A percentile compares a stretch with the other conserved stretches of the same genome.
These are phyloP conservation scores for Phytophthora cryptogea DNA, from an alignment of 352 stramenopile genomes.

Conservation along the genomic window DNA sequence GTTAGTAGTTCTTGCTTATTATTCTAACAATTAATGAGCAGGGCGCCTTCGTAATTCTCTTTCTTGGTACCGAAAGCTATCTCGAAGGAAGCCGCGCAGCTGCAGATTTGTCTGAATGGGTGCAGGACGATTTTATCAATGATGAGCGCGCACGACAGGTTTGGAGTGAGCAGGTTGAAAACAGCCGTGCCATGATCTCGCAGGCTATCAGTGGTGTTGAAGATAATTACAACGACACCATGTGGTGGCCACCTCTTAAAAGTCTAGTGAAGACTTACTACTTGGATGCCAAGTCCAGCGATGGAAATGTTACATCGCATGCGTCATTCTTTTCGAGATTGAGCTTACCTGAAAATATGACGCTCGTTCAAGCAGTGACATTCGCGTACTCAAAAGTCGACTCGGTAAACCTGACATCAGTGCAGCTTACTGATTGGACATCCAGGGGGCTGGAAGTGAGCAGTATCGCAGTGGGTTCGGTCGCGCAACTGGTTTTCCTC, in stretches of 20 bases:
- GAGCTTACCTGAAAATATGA: conserved; percentile 83
- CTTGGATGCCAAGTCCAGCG: conserved; percentile 62
- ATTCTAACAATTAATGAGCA: conserved; percentile 16
- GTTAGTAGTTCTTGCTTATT: background rate
- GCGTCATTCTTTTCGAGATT: conserved; percentile 57
- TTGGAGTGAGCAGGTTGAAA: conserved; percentile 85
- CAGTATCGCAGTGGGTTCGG: conserved; percentile 79
- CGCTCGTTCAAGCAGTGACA: conserved; percentile 68
- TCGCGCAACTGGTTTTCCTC: conserved; percentile 81
- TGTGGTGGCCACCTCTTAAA: conserved; percentile 89
- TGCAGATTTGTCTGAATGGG: conserved; percentile 72
- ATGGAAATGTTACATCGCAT: conserved; percentile 55
- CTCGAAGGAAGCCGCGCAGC: conserved; percentile 85
- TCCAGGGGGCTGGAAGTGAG: conserved; percentile 85
- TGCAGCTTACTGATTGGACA: conserved; percentile 87
- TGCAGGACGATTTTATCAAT: conserved; percentile 89
- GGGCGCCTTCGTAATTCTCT: conserved; percentile 83
- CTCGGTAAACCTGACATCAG: conserved; percentile 83
- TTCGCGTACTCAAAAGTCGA: conserved; percentile 86
- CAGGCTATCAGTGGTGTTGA: conserved; percentile 80
- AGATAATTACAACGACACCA: conserved; percentile 88
- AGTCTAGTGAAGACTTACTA: conserved; percentile 86
- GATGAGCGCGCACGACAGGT: conserved; percentile 82
- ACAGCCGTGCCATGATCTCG: conserved; percentile 82
- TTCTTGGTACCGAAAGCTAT: conserved; percentile 84